phyloP scores from a whole-genome alignment of 345 rosid species.

The Psidium guajava region DNA sequence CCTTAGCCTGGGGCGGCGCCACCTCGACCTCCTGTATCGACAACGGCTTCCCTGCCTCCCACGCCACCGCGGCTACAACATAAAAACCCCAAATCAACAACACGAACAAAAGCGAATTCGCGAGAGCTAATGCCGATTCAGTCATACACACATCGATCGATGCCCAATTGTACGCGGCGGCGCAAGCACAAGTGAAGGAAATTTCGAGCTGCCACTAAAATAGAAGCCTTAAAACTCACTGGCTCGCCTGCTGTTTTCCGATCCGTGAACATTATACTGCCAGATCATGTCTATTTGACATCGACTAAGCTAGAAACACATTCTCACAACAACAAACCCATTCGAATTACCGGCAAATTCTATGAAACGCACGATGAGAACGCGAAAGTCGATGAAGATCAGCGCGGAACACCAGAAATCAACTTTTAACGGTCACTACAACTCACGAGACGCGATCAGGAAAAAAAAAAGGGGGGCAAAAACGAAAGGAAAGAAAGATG shows the following conservation, averaged over 20 bases:
- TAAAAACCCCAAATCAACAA: not conserved
- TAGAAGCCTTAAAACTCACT: not conserved
- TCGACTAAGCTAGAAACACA: not conserved
- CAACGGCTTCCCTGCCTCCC: slow-evolving; percentile 52
- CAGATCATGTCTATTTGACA: not conserved
- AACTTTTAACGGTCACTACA: not conserved
- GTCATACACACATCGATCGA: not conserved
- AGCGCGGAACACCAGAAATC: not conserved
- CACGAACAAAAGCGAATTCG: not conserved
- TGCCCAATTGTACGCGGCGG: not conserved
- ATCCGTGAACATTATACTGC: not conserved
- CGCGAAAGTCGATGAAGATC: not conserved
- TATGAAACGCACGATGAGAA: not conserved
- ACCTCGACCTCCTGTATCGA: slow-evolving; percentile 37
- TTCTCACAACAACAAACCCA: not conserved
- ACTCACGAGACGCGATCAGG: not conserved
- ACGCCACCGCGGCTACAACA: slow-evolving; percentile 30
- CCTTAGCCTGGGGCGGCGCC: slow-evolving; percentile 30
- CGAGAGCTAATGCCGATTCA: not conserved
- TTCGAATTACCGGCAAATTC: not conserved
- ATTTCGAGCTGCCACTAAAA: not conserved
- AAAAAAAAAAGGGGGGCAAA: no score
- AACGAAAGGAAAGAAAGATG: not conserved
- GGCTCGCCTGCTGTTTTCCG: not conserved
- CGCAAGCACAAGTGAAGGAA: not conserved